Evolutionary conservation across 768 basidiomycete species (phyloP).

Genomic region (Collybiopsis luxurians): DNA sequence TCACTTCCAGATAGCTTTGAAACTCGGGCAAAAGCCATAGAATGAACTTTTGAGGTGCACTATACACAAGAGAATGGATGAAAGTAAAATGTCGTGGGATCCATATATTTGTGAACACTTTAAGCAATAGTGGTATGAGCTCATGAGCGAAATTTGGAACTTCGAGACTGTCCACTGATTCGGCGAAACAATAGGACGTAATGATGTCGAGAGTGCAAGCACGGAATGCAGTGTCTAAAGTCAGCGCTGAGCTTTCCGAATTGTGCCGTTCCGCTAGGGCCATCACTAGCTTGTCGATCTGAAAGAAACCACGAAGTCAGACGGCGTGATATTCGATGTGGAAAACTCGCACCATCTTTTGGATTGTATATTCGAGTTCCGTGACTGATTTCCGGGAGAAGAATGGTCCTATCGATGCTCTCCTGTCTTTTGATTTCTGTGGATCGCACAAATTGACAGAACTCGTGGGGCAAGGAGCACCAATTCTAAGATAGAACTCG

Average conservation of each 20-base stretch:
- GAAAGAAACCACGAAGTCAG: too few species aligned
- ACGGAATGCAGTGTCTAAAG: conserved; percentile 40
- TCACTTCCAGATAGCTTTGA: conserved; percentile 11
- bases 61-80: conserved; percentile 12
- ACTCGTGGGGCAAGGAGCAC: conserved; percentile 31
- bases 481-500: conserved; percentile 26
- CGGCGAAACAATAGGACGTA: conserved; percentile 37
- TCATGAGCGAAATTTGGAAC: conserved; percentile 31
- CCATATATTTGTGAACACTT: conserved; percentile 26
- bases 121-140: conserved; percentile 29
- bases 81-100: conserved; percentile 30
- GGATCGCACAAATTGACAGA: conserved; percentile 35
- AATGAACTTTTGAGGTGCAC: conserved; percentile 14
- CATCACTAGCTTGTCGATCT: conserved; percentile 32
- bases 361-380: conserved; percentile 9
- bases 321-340: too few species aligned
- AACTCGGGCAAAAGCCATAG: conserved; percentile 6
- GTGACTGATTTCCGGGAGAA: conserved; percentile 37
- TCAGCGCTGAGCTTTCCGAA: conserved; percentile 18
- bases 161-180: conserved; percentile 28
- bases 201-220: conserved; percentile 42
- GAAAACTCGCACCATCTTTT: too few species aligned
- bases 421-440: conserved; percentile 26
- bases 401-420: conserved; percentile 29
- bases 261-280: conserved; percentile 10